phyloP scores from a whole-genome alignment of 306 rosid species.

The Glycine tomentella region DNA sequence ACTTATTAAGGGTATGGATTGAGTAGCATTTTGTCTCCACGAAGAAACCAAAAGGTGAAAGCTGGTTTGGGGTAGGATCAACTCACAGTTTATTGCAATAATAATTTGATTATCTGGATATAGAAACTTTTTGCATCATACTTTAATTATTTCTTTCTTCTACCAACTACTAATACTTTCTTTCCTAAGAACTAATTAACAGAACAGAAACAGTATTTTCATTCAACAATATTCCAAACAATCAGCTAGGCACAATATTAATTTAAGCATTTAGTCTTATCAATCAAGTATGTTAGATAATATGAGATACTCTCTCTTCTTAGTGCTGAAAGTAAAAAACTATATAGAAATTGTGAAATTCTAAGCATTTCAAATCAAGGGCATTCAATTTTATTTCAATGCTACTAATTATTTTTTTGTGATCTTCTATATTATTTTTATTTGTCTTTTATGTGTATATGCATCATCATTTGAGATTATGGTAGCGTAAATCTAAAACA shows the following conservation, averaged over 20 bases:
- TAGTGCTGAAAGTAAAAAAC: too few species aligned
- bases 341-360: too few species aligned
- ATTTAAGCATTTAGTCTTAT: too few species aligned
- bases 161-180: not conserved
- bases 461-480: not conserved
- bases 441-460: not conserved
- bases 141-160: conserved; percentile 24
- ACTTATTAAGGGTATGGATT: conserved; percentile 14
- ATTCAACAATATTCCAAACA: too few species aligned
- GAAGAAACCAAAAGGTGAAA: conserved; percentile 33
- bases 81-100: conserved; percentile 14
- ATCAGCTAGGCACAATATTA: too few species aligned
- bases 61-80: not conserved
- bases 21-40: conserved; percentile 51
- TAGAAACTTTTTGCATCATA: not conserved
- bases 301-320: too few species aligned
- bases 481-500: conserved; percentile 50
- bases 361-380: too few species aligned
- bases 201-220: too few species aligned
- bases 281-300: too few species aligned
- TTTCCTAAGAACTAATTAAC: too few species aligned
- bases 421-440: not conserved
- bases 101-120: conserved; percentile 8
- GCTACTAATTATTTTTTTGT: too few species aligned
- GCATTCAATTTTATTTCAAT: not conserved